Evolutionary conservation across 305 asterid genomes (phyloP).

Genomic region (Fraxinus xanthoxyloides): DNA sequence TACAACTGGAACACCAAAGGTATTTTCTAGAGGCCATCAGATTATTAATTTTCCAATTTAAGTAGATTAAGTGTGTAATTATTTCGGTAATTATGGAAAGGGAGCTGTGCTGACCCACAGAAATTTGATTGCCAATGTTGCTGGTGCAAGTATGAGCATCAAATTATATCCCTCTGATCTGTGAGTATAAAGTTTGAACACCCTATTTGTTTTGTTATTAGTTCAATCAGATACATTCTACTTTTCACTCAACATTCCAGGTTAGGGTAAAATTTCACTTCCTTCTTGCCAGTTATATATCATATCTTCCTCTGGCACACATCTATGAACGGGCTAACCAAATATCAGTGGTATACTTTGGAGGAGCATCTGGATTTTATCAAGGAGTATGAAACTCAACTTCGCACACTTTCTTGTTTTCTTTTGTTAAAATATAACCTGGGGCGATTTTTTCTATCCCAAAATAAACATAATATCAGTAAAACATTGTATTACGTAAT

Average conservation of each 20-base stretch:
- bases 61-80: neutral
- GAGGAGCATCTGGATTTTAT: slow-evolving; percentile 64
- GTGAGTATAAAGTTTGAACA: slow-evolving; percentile 35
- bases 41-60: neutral
- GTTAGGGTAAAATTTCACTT: neutral
- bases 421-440: neutral
- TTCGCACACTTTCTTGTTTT: neutral
- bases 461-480: neutral
- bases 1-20: slow-evolving; percentile 76
- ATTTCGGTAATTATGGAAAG: slow-evolving; percentile 26
- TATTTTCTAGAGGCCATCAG: slow-evolving; percentile 18
- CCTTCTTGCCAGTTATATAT: slow-evolving; percentile 46
- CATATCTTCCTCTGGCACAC: slow-evolving; percentile 76
- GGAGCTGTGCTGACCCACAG: slow-evolving; percentile 64
- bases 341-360: slow-evolving; percentile 44
- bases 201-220: neutral
- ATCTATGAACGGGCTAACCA: slow-evolving; percentile 63
- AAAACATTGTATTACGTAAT: neutral
- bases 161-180: slow-evolving; percentile 52
- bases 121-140: slow-evolving; percentile 55
- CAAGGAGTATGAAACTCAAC: slow-evolving; percentile 54
- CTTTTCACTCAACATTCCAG: neutral
- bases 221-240: neutral
- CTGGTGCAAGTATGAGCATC: slow-evolving; percentile 40
- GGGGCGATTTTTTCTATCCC: neutral